Conservation (phyloP, 2,329 filamentous ascomycete species). For the Ophioceras dolichostomum region DNA sequence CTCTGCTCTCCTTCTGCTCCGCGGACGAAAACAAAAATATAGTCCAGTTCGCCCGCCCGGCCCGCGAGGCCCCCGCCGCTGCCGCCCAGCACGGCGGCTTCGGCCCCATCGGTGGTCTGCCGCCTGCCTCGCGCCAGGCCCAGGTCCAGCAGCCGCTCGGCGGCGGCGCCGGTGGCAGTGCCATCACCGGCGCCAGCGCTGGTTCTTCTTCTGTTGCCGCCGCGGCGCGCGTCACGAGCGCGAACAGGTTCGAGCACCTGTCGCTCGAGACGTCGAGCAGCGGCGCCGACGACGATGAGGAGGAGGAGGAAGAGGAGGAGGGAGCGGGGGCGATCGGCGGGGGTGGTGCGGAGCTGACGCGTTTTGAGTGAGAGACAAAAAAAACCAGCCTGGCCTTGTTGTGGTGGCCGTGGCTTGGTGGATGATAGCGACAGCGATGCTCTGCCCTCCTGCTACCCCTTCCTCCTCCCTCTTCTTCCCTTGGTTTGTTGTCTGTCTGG, state of each 20-base stretch:
- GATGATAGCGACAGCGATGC: no score
- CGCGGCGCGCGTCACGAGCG: background rate
- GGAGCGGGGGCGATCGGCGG: no score
- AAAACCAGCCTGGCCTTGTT: no score
- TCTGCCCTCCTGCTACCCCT: no score
- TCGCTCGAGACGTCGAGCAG: background rate
- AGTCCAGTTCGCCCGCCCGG: background rate
- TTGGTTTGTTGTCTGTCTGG: no score
- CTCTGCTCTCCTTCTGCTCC: background rate
- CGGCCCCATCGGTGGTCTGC: background rate
- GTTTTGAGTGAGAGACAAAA: no score
- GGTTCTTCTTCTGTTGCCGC: background rate
- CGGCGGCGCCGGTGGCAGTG: constrained; percentile 1
- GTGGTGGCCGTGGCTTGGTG: no score
- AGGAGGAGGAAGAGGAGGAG: background rate
- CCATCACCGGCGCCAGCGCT: background rate
- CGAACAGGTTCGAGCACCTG: background rate
- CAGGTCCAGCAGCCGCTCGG: no score
- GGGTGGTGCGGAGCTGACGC: no score
- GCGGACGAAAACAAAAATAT: background rate
- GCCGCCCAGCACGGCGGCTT: background rate
- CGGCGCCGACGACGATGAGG: background rate
- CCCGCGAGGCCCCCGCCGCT: no score
- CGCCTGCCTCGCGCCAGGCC: background rate
- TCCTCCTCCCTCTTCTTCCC: no score